A percentile compares a stretch with the other conserved stretches of the same genome.
Evolutionary conservation across 495 filamentous ascomycete genomes (phyloP).

Genomic region (Gamarada debralockiae): DNA sequence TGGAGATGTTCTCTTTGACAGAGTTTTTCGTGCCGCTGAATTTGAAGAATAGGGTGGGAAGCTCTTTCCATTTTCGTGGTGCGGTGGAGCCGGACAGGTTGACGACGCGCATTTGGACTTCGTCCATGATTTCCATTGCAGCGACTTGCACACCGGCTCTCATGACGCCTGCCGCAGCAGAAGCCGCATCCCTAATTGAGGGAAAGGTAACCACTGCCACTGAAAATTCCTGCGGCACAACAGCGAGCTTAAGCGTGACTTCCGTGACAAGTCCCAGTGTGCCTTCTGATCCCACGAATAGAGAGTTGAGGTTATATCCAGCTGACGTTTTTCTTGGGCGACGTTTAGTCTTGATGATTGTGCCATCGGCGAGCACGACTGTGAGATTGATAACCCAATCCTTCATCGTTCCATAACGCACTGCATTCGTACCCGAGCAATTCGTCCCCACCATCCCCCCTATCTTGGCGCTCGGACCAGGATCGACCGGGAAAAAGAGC

Average conservation of each 20-base stretch:
- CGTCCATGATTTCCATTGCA: conserved; percentile 81
- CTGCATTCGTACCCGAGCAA: conserved; percentile 77
- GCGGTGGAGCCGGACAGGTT: conserved; percentile 68
- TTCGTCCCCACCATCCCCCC: conserved; percentile 78
- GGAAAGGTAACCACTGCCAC: conserved; percentile 77
- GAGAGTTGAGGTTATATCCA: conserved; percentile 73
- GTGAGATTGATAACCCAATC: conserved; percentile 84
- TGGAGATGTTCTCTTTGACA: conserved; percentile 63
- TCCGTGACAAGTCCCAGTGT: conserved; percentile 77
- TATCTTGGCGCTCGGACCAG: conserved; percentile 58
- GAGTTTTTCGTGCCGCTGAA: conserved; percentile 69
- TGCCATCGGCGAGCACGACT: conserved; percentile 75
- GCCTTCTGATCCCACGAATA: conserved; percentile 77
- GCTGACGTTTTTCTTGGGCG: conserved; percentile 75
- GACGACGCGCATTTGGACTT: conserved; percentile 76
- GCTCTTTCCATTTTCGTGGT: conserved; percentile 65
- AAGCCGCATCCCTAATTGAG: conserved; percentile 66
- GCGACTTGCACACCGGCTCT: conserved; percentile 69
- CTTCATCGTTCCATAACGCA: conserved; percentile 81
- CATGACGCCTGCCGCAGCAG: conserved; percentile 66
- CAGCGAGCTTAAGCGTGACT: conserved; percentile 68
- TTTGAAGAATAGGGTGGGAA: conserved; percentile 81
- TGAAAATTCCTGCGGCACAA: conserved; percentile 66
- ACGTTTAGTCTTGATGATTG: conserved; percentile 70
- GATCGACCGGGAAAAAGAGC: conserved; percentile 72